phyloP scores from a whole-genome alignment of 768 basidiomycete genomes.

The Leucogyrophana mollusca region DNA sequence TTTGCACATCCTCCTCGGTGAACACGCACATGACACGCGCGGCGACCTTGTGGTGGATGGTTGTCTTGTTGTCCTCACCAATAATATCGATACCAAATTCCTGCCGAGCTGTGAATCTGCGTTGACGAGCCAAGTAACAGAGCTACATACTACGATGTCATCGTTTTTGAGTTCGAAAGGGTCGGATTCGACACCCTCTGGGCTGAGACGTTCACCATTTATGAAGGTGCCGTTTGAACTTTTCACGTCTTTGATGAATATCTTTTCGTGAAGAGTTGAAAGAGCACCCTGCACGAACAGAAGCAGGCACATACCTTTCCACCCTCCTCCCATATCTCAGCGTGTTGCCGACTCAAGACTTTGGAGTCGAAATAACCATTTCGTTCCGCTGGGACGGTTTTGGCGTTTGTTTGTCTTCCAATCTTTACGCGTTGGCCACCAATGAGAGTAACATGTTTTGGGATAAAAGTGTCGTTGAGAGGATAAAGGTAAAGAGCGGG shows the following conservation, averaged over 20 bases:
- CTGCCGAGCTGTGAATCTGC: constrained; percentile 36
- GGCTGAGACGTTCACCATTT: constrained; percentile 89
- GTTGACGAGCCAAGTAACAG: constrained; percentile 1
- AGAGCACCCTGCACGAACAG: constrained; percentile 1
- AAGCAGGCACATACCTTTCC: constrained; percentile 61
- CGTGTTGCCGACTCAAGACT: constrained; percentile 90
- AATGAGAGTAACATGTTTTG: constrained; percentile 87
- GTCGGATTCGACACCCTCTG: constrained; percentile 87
- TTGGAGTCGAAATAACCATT: constrained; percentile 99
- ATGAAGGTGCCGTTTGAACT: constrained; percentile 98
- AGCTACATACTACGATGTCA: constrained; percentile 83
- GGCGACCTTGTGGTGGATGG: constrained; percentile 98
- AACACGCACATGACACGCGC: constrained; percentile 91
- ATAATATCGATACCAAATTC: constrained; percentile 99
- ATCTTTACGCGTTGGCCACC: constrained; percentile 77
- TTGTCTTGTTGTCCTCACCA: constrained; percentile 96
- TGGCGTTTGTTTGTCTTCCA: constrained; percentile 93
- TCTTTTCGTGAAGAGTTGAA: constrained; percentile 45
- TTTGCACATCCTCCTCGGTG: constrained; percentile 78
- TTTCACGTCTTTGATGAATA: constrained; percentile 98
- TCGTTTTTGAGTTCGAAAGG: constrained; percentile 93
- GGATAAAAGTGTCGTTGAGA: constrained; percentile 90
- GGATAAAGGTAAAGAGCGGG: constrained; percentile 78
- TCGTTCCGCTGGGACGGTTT: constrained; percentile 87
- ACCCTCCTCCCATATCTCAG: constrained; percentile 96